A percentile compares a stretch with the other conserved stretches of the same genome.
These are phyloP conservation scores for Fistulifera pelliculosa DNA, from an alignment of 108 stramenopile genomes.

Conservation along the genomic window DNA sequence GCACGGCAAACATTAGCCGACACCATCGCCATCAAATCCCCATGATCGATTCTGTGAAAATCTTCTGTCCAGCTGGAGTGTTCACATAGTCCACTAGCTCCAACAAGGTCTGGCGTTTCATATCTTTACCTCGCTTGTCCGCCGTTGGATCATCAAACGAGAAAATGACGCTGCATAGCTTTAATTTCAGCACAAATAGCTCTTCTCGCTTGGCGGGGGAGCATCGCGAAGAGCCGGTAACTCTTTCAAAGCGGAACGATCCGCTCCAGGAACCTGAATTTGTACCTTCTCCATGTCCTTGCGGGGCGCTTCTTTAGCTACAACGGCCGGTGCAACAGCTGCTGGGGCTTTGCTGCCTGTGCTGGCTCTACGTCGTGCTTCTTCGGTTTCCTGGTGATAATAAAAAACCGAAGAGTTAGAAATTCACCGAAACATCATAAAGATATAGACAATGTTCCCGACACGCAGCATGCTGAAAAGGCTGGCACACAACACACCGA, in stretches of 20 bases:
- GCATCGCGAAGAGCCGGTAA: constrained; percentile 74
- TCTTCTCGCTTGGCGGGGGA: constrained; percentile 77
- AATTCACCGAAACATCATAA: not conserved
- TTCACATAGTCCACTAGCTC: constrained; percentile 98
- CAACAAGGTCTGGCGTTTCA: constrained; percentile 95
- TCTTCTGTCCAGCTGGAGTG: constrained; percentile 95
- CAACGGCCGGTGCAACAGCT: not conserved
- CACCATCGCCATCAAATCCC: constrained; percentile 85
- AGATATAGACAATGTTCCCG: too few species aligned
- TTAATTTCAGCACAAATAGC: constrained; percentile 77
- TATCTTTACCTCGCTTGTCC: constrained; percentile 84
- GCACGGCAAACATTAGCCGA: constrained; percentile 95
- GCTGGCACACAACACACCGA: not conserved
- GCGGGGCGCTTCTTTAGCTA: constrained; percentile 1
- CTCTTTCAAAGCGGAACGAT: constrained; percentile 43
- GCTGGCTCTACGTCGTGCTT: not conserved
- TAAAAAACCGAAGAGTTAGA: not conserved
- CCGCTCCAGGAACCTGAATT: constrained; percentile 7
- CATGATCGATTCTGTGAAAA: constrained; percentile 95
- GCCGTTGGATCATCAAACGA: constrained; percentile 79
- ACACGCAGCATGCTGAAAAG: not conserved
- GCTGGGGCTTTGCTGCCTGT: not conserved
- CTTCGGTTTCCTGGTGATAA: constrained; percentile 1
- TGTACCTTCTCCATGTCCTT: constrained; percentile 7
- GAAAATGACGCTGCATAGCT: constrained; percentile 80